Base-by-base conservation (phyloP, 257 asterid genomes). In the Forsythia suspensa region DNA sequence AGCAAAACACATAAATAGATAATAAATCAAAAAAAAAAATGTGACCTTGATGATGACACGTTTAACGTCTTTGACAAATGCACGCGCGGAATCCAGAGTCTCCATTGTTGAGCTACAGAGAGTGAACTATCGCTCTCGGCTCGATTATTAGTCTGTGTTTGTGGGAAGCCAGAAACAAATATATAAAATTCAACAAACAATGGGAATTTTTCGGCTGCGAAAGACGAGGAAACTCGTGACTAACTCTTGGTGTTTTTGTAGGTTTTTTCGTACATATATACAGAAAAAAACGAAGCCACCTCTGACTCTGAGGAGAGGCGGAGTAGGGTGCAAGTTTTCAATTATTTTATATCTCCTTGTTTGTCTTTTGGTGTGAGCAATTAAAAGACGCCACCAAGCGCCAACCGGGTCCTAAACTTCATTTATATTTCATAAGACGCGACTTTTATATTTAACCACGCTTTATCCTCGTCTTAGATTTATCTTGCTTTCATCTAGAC, bases 41-140 rank as follows among this genome's bases (percentile, higher is more conserved):
- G 61, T 21, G 21, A 74, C 94, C 92, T 90, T 90, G 38, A 90
- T 77, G 71, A 88, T 70, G 29, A 90, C 78, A n/a, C 94, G 85
- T 79, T 84, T 90, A 70, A 88, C 92, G 24, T 86, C 86, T 48
- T 76, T 85, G 15, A 90, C 82, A 76, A 90, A 90, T 16, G 82
- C 84, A 34, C 94, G 89, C 69, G 88, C 81, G 20, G 89, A 75
- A 83, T 90, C 91, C 67, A 66, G 80, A 44, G 84, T 41, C 67
- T 82, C 86, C 89, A 87, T 83, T 72, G 70, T 29, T 29, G 40
- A 21, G 38, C 40, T 9, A 63, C 70, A 63, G 70, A 63, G 70
- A 63, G 40, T 63, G 18, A 63, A 24, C 29, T 29, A 29, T 63
- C 70, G 39, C 6, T 29, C n/a, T 63, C 40, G 18, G 40, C 39